These are phyloP conservation scores for Fomitopsis schrenkii DNA, from an alignment of 1,284 basidiomycete genomes.

Conservation along the genomic window DNA sequence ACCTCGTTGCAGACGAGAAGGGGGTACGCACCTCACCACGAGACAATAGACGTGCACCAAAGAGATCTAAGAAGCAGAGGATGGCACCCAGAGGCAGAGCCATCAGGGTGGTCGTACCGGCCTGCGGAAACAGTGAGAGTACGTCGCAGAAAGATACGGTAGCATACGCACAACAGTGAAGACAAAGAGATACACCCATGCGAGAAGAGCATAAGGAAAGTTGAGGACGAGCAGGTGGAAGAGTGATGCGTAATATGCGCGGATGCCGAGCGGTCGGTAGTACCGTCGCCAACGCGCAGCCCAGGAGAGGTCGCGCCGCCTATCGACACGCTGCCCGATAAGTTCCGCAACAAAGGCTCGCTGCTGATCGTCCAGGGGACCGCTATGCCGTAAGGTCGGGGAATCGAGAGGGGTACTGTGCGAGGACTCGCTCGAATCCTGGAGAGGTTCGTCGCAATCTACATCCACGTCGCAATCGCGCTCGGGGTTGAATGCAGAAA, in stretches of 20 bases:
- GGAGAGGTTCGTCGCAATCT: conserved; percentile 23
- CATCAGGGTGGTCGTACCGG: conserved; percentile 68
- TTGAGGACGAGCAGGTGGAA: conserved; percentile 69
- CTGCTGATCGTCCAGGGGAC: conserved; percentile 15
- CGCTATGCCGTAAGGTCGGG: conserved; percentile 5
- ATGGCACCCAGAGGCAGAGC: conserved; percentile 73
- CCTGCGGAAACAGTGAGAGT: neutral
- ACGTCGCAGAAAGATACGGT: neutral
- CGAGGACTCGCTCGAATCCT: conserved; percentile 6
- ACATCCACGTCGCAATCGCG: conserved; percentile 35
- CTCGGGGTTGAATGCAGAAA: conserved; percentile 54
- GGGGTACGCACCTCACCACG: conserved; percentile 56
- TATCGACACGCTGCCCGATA: conserved; percentile 9
- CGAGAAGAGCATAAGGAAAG: conserved; percentile 67
- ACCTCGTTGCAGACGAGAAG: neutral
- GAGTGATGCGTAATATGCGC: conserved; percentile 56
- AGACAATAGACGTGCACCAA: conserved; percentile 66
- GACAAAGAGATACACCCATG: conserved; percentile 73
- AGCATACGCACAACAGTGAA: conserved; percentile 62
- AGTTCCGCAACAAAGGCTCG: conserved; percentile 18
- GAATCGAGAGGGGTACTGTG: conserved; percentile 15
- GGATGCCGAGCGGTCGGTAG: conserved; percentile 53
- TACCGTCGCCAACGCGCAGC: conserved; percentile 43
- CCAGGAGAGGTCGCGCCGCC: conserved; percentile 9
- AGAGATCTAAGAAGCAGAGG: conserved; percentile 69